phyloP scores from a whole-genome alignment of 1,139 yeast genomes.

The Meyerozyma guilliermondii region DNA sequence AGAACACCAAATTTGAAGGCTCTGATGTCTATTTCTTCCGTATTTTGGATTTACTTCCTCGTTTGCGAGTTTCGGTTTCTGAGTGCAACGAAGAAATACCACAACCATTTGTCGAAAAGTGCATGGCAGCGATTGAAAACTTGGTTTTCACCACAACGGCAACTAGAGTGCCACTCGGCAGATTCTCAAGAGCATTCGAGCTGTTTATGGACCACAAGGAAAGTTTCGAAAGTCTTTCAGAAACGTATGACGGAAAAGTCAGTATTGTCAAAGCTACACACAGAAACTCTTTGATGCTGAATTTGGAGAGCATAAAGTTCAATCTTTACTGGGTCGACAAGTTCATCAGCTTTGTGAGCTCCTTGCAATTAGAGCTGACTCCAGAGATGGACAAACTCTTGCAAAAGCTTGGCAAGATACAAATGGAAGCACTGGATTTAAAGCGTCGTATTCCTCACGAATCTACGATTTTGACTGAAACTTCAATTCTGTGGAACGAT shows the following conservation, averaged over 20 bases:
- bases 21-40: conserved; percentile 62
- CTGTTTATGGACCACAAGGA: background rate
- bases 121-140: conserved; percentile 76
- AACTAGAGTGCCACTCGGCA: conserved; percentile 42
- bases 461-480: background rate
- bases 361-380: background rate
- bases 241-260: background rate
- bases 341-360: background rate
- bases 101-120: conserved; percentile 66
- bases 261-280: conserved; percentile 12
- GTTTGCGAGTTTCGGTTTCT: conserved; percentile 62
- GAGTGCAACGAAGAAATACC: conserved; percentile 73
- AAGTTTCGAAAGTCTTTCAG: conserved; percentile 11
- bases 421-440: background rate
- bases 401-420: background rate
- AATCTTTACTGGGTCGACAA: background rate
- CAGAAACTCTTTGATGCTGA: background rate
- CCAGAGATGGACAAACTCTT: background rate
- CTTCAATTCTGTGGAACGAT: background rate
- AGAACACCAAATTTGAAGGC: conserved; percentile 32
- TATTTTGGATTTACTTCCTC: conserved; percentile 73
- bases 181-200: conserved; percentile 19
- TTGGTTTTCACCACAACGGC: conserved; percentile 51
- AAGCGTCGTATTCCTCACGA: background rate
- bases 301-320: background rate